Evolutionary conservation across 225 moss, liverwort and hornwort species (phyloP), one percentile per base, ranked within the genome.

Genomic region (Sphagnum contortum): DNA sequence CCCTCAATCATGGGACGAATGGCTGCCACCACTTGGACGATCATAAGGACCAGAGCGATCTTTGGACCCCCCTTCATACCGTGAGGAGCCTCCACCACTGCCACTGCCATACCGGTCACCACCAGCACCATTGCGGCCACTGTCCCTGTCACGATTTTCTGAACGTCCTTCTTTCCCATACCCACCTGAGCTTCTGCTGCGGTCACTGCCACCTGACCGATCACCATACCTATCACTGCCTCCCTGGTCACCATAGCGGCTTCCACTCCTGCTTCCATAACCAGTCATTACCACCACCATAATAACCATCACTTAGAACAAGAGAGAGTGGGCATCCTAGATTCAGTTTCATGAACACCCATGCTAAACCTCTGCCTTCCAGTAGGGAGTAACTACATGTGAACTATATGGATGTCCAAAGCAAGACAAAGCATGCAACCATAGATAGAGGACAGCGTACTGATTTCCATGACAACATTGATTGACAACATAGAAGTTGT

Each of bases 11-110:
- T 98, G 90, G 3, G 83, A 74, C 66, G 90, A 89, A 49, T 90
- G 84, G 69, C 76, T 88, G 62, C 90, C 96, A 58, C 88, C 92
- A 64, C 85, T 90, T 12, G 96, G 92, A 7, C 92, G 96, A 59
- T 92, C 96, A 76, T 98, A 98, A 50, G 96, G 96, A 1, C 92
- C 96, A 2, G 92, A 90, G 45, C 96, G 88, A 64, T 98, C 96
- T 71, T 90, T 81, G 67, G 87, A 80, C 57, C 87, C 82, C 3
- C 77, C 85, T 69, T 98, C 96, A 63, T 92, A 98, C 0, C 96
- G 87, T 1, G 92, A 92, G 2, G 89, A 87, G 8, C 87, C 90
- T 50, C 90, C 92, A 3, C 92, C 92, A 5, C 80, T 82, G 53
- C 90, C 90, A 5, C 92, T 86, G 55, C 90, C 92, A 59, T 29